Percentiles rank a stretch among this genome's conserved stretches.
Evolutionary conservation across 495 filamentous ascomycete species (phyloP).

Genomic region (Cercophora sp.): DNA sequence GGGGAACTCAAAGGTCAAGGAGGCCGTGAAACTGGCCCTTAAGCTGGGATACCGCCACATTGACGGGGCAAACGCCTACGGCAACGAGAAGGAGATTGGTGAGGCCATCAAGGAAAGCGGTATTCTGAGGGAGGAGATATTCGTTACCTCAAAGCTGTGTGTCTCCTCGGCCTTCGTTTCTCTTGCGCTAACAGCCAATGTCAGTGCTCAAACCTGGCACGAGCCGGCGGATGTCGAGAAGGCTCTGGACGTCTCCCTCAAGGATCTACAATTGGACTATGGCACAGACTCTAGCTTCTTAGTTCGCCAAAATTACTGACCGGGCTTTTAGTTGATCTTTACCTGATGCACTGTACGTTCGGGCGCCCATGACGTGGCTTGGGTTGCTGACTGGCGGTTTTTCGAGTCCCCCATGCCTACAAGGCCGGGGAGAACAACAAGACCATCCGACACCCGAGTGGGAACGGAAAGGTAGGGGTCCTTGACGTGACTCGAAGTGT

Average conservation of each 20-base stretch:
- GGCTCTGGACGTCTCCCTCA: constrained; percentile 23
- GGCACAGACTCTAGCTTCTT: constrained; percentile 14
- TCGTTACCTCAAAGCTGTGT: constrained; percentile 39
- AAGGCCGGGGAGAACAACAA: constrained; percentile 25
- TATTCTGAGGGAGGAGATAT: constrained; percentile 32
- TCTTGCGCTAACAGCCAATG: too few relatives aligned
- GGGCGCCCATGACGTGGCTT: not conserved
- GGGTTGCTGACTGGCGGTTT: not conserved
- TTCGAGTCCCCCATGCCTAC: constrained; percentile 34
- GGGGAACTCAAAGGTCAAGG: constrained; percentile 26
- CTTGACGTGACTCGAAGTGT: constrained; percentile 10
- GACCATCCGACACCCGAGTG: constrained; percentile 32
- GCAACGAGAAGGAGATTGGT: constrained; percentile 37
- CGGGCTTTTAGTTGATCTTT: constrained; percentile 28
- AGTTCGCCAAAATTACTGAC: constrained; percentile 3
- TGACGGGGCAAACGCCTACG: constrained; percentile 38
- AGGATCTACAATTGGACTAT: constrained; percentile 27
- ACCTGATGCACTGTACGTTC: constrained; percentile 33
- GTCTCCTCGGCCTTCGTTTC: too few relatives aligned
- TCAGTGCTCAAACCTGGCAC: constrained; percentile 30
- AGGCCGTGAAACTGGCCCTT: constrained; percentile 32
- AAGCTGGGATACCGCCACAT: constrained; percentile 37
- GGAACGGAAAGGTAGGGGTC: constrained; percentile 26
- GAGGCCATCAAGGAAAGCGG: constrained; percentile 36
- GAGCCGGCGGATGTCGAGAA: constrained; percentile 27